Percentiles rank a stretch among this genome's conserved stretches.
Evolutionary conservation across 192 early-diverging fungal species (phyloP).

Genomic region (Neocallimastix lanati): DNA sequence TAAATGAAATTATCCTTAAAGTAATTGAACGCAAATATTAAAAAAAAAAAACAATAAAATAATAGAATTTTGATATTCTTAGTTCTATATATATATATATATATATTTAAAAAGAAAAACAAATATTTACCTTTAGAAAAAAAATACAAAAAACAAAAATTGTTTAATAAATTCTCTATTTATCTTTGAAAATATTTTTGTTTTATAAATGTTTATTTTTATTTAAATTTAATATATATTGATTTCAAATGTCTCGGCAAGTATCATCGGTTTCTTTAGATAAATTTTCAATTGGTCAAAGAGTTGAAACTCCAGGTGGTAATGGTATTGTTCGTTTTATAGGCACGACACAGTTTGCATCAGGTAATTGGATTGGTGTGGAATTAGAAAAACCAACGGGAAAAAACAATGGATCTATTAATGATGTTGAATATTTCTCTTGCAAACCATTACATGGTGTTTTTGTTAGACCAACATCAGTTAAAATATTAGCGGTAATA

Average conservation of each 20-base stretch:
- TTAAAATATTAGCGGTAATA: constrained; percentile 3
- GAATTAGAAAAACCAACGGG: constrained; percentile 57
- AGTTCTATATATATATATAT: too few species aligned
- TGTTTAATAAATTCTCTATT: too few species aligned
- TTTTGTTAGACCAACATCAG: constrained; percentile 55
- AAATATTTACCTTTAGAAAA: too few species aligned
- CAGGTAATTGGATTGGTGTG: constrained; percentile 79
- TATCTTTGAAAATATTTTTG: background rate
- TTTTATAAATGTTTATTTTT: background rate
- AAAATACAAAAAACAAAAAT: too few species aligned
- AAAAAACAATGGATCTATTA: constrained; percentile 62
- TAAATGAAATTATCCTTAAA: too few species aligned
- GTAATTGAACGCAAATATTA: too few species aligned
- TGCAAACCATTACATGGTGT: constrained; percentile 52
- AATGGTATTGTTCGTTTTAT: constrained; percentile 58
- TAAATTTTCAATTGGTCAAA: background rate
- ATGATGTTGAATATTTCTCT: constrained; percentile 61
- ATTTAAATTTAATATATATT: background rate
- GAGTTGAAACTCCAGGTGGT: constrained; percentile 32
- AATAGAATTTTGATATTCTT: too few species aligned
- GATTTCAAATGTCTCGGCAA: background rate
- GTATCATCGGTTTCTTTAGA: background rate
- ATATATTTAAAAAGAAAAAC: too few species aligned
- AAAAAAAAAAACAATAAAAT: too few species aligned
- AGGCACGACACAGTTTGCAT: constrained; percentile 61